Conservation (phyloP, 805 yeast genomes). For the Candida xiaguanensis region DNA sequence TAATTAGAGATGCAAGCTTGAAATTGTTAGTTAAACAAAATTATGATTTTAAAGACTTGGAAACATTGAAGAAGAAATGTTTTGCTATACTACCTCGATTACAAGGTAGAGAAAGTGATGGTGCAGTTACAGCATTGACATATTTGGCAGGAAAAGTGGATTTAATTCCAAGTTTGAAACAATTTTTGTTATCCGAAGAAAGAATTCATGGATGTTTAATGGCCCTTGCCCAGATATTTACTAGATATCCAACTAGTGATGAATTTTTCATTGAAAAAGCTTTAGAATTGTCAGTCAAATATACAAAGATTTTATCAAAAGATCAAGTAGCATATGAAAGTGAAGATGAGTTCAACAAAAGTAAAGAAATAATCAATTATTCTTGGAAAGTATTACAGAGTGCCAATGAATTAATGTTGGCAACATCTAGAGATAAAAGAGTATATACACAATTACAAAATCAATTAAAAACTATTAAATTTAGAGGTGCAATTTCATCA, state of each 20-base stretch:
- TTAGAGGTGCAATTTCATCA: constrained; percentile 89
- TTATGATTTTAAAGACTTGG: constrained; percentile 1
- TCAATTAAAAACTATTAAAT: constrained; percentile 73
- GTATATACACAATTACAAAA: constrained; percentile 58
- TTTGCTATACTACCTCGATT: constrained; percentile 30
- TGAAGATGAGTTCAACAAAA: constrained; percentile 5
- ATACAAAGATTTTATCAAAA: neutral
- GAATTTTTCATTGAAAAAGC: neutral
- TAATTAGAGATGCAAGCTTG: constrained; percentile 56
- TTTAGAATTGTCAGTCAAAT: constrained; percentile 1
- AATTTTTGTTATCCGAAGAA: neutral
- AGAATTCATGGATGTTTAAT: constrained; percentile 4
- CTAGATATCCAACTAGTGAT: neutral
- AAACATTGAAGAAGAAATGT: constrained; percentile 4
- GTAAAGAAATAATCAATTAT: constrained; percentile 53
- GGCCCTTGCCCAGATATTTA: constrained; percentile 4
- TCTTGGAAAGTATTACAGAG: constrained; percentile 86
- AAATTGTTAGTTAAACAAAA: constrained; percentile 4
- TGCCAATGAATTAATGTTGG: constrained; percentile 52
- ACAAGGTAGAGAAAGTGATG: constrained; percentile 66
- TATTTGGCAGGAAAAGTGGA: constrained; percentile 34
- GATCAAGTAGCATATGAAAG: constrained; percentile 4
- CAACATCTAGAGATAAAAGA: constrained; percentile 27
- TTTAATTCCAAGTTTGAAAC: constrained; percentile 46
- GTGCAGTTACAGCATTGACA: constrained; percentile 68